Evolutionary conservation across 192 early-diverging fungal genomes (phyloP).

Genomic region (Chytriomyces sp.): DNA sequence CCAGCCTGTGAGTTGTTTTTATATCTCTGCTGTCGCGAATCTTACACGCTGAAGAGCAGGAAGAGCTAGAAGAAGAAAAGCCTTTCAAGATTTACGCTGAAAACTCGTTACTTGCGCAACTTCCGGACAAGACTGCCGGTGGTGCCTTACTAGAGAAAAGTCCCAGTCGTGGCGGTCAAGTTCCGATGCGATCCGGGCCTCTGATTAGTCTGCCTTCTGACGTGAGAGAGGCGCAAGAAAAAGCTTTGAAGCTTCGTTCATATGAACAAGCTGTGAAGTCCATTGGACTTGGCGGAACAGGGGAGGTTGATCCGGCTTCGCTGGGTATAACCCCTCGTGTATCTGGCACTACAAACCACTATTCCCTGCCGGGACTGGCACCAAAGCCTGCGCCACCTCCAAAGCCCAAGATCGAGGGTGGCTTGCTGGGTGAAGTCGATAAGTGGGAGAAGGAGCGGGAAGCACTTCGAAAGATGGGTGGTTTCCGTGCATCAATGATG

Average conservation of each 20-base stretch:
- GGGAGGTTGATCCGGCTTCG: background rate
- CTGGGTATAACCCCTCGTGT: background rate
- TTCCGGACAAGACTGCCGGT: constrained; percentile 19
- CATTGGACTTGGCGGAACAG: constrained; percentile 21
- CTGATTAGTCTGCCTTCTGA: constrained; percentile 23
- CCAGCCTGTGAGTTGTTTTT: background rate
- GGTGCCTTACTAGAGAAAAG: constrained; percentile 20
- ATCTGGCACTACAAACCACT: background rate
- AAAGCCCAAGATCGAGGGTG: constrained; percentile 43
- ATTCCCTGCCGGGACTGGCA: background rate
- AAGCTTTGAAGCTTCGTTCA: constrained; percentile 17
- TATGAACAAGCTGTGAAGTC: constrained; percentile 22
- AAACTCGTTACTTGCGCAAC: constrained; percentile 32
- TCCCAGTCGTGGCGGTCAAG: constrained; percentile 4
- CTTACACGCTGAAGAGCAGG: background rate
- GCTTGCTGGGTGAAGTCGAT: constrained; percentile 39
- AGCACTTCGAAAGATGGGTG: constrained; percentile 33
- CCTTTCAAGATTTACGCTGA: constrained; percentile 25
- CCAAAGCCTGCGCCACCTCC: background rate
- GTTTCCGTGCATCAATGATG: constrained; percentile 19
- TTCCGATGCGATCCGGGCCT: constrained; percentile 1
- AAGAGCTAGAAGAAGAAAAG: constrained; percentile 29
- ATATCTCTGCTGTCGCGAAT: background rate
- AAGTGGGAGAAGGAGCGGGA: constrained; percentile 38
- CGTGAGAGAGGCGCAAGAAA: constrained; percentile 27